Conservation (phyloP, 768 basidiomycete genomes). For the Lactarius vividus region DNA sequence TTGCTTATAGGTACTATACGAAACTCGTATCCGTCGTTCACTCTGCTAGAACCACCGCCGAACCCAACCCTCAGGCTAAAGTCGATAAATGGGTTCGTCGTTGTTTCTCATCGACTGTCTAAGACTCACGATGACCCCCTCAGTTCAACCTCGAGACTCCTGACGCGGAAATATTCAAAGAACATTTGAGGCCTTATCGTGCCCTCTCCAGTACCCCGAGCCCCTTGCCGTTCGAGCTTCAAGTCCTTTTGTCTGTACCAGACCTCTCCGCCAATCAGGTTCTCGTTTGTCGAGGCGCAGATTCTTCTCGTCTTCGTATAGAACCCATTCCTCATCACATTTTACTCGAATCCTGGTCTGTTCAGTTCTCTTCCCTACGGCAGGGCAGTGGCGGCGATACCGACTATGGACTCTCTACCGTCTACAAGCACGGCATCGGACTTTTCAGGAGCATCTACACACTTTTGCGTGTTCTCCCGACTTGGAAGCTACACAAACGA, state of each 20-base stretch:
- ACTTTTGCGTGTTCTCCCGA: constrained; percentile 67
- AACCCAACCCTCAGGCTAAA: constrained; percentile 45
- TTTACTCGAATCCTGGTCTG: constrained; percentile 69
- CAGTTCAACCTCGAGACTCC: constrained; percentile 84
- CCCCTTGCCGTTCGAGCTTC: constrained; percentile 55
- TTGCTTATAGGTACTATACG: constrained; percentile 77
- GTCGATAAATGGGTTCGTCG: constrained; percentile 78
- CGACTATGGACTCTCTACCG: constrained; percentile 66
- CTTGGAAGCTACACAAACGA: constrained; percentile 70
- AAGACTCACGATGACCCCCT: constrained; percentile 5
- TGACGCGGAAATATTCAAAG: constrained; percentile 65
- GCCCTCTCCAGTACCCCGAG: constrained; percentile 46
- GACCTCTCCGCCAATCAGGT: constrained; percentile 68
- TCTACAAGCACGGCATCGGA: constrained; percentile 84
- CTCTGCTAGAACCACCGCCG: constrained; percentile 65
- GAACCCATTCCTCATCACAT: constrained; percentile 68
- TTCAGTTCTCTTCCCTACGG: constrained; percentile 41
- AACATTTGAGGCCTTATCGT: constrained; percentile 59
- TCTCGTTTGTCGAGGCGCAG: constrained; percentile 61
- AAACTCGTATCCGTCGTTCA: constrained; percentile 77
- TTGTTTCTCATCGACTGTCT: not conserved
- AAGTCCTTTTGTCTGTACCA: constrained; percentile 68
- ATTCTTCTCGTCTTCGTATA: constrained; percentile 51
- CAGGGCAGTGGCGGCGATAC: constrained; percentile 28
- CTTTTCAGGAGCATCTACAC: constrained; percentile 77